Evolutionary conservation across 441 rosid species (phyloP), one percentile per base, ranked within the genome.

Genomic region (Capsella rubella): DNA sequence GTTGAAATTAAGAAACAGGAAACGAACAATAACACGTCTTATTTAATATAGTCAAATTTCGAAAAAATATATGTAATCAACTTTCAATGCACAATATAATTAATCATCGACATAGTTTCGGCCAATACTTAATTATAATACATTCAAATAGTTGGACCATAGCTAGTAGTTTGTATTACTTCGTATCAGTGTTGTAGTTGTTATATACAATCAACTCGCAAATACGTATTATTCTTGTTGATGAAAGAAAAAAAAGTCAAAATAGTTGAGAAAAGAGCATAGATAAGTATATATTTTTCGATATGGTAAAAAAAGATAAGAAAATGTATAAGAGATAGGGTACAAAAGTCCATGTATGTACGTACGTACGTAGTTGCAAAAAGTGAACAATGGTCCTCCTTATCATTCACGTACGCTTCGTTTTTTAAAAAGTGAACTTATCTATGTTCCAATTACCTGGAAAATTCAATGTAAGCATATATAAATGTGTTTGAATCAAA

Each of bases 11-110:
- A 45, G 50, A 45, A 34, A n/a, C n/a, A 63, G 8, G 56, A 64
- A 73, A 73, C 27, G 29, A 58, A 60, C 67, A 42, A 59, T 67
- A 54, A 42, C 78, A 67, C 47, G 62, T 58, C 8, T 15, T 47
- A 56, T 40, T 58, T 21, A 49, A 21, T 9, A 62, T 50, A 49
- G 53, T 57, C 65, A 65, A 56, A 47, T 11, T 47, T 64, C 28
- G 52, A 15, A 46, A 54, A 45, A 0, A 34, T 54, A 27, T 21
- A 1, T 21, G 25, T 29, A 29, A 58, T 39, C 53, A 57, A 37
- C 28, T 27, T 32, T 57, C 40, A 65, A 73, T 64, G 71, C 65
- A 27, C 5, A 28, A 15, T 32, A 31, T 31, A 32, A 32, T 32
- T 21, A 15, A n/a, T 45, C 64, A 64, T 39, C 35, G 45, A 31